These are phyloP conservation scores for Furcasterigmium furcatum DNA, from an alignment of 2,329 filamentous ascomycete genomes.

Conservation along the genomic window DNA sequence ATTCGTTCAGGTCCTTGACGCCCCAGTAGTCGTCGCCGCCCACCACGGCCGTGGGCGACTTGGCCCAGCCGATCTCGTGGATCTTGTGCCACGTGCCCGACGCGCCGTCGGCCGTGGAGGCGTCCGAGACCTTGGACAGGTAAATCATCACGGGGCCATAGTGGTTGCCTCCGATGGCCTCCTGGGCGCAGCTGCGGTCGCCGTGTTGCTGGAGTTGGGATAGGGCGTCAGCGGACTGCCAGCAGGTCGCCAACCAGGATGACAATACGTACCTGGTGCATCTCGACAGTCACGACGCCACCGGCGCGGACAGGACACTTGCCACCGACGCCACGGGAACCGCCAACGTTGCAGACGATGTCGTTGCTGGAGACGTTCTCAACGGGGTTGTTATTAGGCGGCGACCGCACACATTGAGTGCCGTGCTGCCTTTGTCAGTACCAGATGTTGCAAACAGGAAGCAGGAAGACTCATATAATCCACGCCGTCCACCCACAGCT, in stretches of 20 bases:
- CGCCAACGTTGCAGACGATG: slow-evolving; percentile 42
- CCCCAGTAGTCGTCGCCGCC: slow-evolving; percentile 44
- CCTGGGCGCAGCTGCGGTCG: slow-evolving; percentile 39
- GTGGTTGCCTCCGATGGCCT: slow-evolving; percentile 52
- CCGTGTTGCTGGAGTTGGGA: slow-evolving; percentile 32
- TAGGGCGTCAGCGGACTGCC: background rate
- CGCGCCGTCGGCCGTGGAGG: slow-evolving; percentile 37
- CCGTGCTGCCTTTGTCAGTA: slow-evolving; percentile 22
- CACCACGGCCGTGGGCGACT: slow-evolving; percentile 26
- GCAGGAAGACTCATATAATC: slow-evolving; percentile 29
- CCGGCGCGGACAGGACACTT: slow-evolving; percentile 46
- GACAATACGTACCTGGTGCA: slow-evolving; percentile 40
- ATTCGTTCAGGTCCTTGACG: slow-evolving; percentile 32
- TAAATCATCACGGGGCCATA: slow-evolving; percentile 52
- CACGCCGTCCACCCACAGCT: slow-evolving; percentile 39
- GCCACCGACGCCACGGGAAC: slow-evolving; percentile 25
- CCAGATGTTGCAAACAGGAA: background rate
- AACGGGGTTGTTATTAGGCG: slow-evolving; percentile 48
- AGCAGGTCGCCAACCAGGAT: slow-evolving; percentile 23
- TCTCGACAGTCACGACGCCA: slow-evolving; percentile 50
- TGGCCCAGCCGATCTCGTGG: slow-evolving; percentile 40
- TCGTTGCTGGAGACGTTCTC: slow-evolving; percentile 36
- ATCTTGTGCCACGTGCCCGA: slow-evolving; percentile 48
- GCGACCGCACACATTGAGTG: slow-evolving; percentile 43
- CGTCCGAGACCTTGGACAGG: slow-evolving; percentile 45